Conservation (phyloP, 768 basidiomycete species). For the Lepiota brunneoincarnata region DNA sequence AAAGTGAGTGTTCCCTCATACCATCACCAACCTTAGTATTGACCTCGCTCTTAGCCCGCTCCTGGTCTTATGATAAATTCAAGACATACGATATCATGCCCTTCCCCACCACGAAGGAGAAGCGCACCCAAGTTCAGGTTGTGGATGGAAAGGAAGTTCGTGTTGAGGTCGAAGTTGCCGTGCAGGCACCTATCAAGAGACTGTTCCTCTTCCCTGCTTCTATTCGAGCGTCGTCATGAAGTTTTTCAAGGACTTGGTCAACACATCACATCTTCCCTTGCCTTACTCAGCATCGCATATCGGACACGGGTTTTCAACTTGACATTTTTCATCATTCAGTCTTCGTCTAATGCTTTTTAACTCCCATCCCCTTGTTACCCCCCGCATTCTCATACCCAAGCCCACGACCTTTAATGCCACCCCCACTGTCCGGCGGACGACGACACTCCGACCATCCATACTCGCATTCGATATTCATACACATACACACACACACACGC, state of each 20-base stretch:
- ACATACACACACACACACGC: no score
- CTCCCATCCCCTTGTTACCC: not conserved
- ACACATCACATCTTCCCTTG: not conserved
- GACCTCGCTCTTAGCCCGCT: slow-evolving; percentile 43
- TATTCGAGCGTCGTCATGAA: not conserved
- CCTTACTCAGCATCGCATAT: not conserved
- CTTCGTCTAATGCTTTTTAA: not conserved
- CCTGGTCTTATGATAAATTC: slow-evolving; percentile 77
- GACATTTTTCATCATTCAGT: not conserved
- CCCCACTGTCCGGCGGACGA: no score
- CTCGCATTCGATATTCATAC: slow-evolving; percentile 2
- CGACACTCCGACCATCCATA: slow-evolving; percentile 1
- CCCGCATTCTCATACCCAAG: not conserved
- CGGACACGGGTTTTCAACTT: slow-evolving; percentile 1
- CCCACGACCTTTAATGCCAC: not conserved
- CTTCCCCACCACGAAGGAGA: slow-evolving; percentile 54
- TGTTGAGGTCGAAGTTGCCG: slow-evolving; percentile 50
- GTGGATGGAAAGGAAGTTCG: slow-evolving; percentile 52
- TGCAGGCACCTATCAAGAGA: slow-evolving; percentile 54
- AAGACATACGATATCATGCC: slow-evolving; percentile 66
- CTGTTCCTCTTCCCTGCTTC: slow-evolving; percentile 65
- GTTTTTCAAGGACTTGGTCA: not conserved
- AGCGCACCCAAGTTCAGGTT: slow-evolving; percentile 47
- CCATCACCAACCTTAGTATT: not conserved
- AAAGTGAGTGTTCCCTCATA: slow-evolving; percentile 41